phyloP scores from a whole-genome alignment of 192 early-diverging fungal species.

The Coemansia sp. region DNA sequence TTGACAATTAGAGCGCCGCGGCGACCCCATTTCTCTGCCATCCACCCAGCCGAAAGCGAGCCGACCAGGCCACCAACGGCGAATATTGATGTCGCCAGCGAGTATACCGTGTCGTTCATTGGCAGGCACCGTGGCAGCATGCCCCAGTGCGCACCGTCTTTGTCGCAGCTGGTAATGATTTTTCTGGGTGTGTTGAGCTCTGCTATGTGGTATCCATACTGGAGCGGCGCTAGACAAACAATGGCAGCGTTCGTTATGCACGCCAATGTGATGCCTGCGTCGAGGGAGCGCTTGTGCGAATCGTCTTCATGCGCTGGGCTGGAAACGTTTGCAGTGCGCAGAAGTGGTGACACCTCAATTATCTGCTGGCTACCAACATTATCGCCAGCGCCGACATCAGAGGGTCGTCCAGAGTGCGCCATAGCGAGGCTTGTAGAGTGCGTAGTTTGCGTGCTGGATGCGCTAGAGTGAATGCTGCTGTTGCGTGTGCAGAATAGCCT shows the following conservation, averaged over 20 bases:
- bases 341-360: slow-evolving; percentile 44
- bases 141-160: slow-evolving; percentile 13
- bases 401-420: slow-evolving; percentile 2
- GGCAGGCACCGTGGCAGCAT: slow-evolving; percentile 65
- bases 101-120: slow-evolving; percentile 67
- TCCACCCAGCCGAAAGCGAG: slow-evolving; percentile 65
- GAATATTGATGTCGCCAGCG: slow-evolving; percentile 43
- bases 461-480: no score
- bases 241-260: slow-evolving; percentile 34
- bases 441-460: no score
- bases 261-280: slow-evolving; percentile 38
- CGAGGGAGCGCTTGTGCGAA: slow-evolving; percentile 19
- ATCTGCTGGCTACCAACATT: slow-evolving; percentile 3
- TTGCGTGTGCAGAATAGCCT: no score
- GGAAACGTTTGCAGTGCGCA: slow-evolving; percentile 10
- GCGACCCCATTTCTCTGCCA: slow-evolving; percentile 72
- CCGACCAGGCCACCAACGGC: slow-evolving; percentile 60
- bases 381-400: not conserved
- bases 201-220: slow-evolving; percentile 55
- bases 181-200: slow-evolving; percentile 55
- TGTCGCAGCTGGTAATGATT: slow-evolving; percentile 44
- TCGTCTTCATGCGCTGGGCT: not conserved
- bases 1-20: slow-evolving; percentile 64
- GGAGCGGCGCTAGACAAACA: slow-evolving; percentile 47
- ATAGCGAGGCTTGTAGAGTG: not conserved